Evolutionary conservation across 805 yeast genomes (phyloP), one percentile per base, ranked within the genome.

Genomic region (Saccharomycopsis olivae): DNA sequence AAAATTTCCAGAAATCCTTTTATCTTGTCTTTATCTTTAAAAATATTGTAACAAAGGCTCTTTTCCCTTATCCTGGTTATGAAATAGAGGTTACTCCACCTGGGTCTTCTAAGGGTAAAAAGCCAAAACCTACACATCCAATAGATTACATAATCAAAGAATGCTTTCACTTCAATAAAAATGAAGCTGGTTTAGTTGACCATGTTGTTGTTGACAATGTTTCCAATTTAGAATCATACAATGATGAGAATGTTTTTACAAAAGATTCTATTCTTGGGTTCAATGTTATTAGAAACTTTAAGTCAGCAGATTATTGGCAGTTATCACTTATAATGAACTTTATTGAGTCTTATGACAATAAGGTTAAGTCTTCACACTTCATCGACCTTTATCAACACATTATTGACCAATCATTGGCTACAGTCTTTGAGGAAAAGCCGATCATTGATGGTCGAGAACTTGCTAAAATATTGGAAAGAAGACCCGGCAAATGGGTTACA

Each of bases 401-500:
- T 13, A 44, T 48, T 0, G 52, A 51, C 3, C 48, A 54, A 9
- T 56, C 56, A 5, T 60, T 83, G 36, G 51, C 48, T 2, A 53
- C 64, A 2, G 75, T 69, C 0, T 66, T 73, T 51, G 54, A 51
- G 0, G 44, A 80, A 41, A 81, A 74, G 51, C 83, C 89, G 1
- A 48, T 84, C 5, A 57, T 88, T 10, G 86, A 84, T 56, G 94
- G 98, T 13, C 85, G 82, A 49, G 70, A 72, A 33, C 57, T 89
- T 33, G 61, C 70, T 38, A 58, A 62, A 32, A 57, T 64, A 16
- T 57, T 82, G 21, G 59, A 66, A 17, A 62, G 64, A 40, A 81
- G 79, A 52, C 84, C 89, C 0, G 98, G 98, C 0, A 87, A 88
- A 4, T 87, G 96, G 96, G 66, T 89, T 69, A 65, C 73, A 6